phyloP scores from a whole-genome alignment of 78 protist species.

The Speleostelium caveatum region DNA sequence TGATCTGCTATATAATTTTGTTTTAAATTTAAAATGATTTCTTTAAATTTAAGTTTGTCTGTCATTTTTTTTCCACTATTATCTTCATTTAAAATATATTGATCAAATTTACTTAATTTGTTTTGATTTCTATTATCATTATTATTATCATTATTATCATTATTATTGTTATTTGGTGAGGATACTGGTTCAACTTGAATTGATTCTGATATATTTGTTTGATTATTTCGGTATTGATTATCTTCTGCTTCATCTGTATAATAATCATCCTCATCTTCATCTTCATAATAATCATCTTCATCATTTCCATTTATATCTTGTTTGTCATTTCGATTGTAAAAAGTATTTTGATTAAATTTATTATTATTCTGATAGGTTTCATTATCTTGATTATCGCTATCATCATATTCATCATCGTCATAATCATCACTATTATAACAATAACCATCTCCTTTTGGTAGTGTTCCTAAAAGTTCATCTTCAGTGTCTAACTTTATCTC shows the following conservation, averaged over 20 bases:
- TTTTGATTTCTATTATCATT: constrained; percentile 3
- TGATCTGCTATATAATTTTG: constrained; percentile 2
- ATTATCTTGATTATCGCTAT: not conserved
- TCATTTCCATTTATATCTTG: not conserved
- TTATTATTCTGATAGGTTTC: too few species aligned
- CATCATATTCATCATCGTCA: not conserved
- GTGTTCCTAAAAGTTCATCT: too few species aligned
- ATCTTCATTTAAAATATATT: not conserved
- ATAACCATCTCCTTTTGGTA: too few species aligned
- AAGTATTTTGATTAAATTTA: too few species aligned
- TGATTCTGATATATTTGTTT: too few species aligned
- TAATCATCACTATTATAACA: not conserved
- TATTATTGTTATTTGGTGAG: too few species aligned
- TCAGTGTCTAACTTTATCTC: not conserved
- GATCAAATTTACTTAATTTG: not conserved
- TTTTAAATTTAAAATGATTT: constrained; percentile 11
- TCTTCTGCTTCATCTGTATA: not conserved
- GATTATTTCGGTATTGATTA: too few species aligned
- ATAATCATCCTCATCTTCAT: not conserved
- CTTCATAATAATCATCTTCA: constrained; percentile 6
- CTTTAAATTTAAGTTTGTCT: constrained; percentile 4
- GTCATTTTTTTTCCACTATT: not conserved
- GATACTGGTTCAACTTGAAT: too few species aligned
- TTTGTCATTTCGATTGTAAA: too few species aligned
- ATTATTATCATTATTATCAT: constrained; percentile 9